Evolutionary conservation across 257 asterid species (phyloP).

Genomic region (Solanum etuberosum): DNA sequence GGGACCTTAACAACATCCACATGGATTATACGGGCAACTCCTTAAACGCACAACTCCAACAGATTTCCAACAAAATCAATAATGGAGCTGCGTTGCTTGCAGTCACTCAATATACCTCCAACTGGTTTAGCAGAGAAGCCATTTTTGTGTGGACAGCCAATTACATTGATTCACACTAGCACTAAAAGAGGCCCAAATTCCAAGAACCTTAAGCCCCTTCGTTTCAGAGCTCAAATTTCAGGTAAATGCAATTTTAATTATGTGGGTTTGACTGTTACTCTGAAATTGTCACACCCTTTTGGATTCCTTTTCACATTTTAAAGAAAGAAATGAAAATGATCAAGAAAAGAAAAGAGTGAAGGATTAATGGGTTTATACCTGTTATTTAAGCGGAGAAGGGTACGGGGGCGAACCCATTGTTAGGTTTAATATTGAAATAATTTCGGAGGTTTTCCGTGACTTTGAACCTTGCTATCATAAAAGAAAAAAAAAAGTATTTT

Average conservation of each 20-base stretch:
- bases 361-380: not conserved
- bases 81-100: constrained; percentile 49
- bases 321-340: not conserved
- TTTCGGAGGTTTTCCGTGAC: not conserved
- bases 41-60: not conserved
- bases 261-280: not conserved
- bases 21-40: not conserved
- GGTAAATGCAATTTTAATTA: constrained; percentile 20
- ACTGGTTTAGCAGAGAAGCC: constrained; percentile 32
- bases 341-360: not conserved
- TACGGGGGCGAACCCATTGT: not conserved
- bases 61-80: not conserved
- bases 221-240: constrained; percentile 39
- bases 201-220: constrained; percentile 21
- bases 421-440: not conserved
- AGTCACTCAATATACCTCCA: constrained; percentile 39
- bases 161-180: constrained; percentile 9
- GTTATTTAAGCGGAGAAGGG: not conserved
- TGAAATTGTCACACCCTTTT: not conserved
- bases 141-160: constrained; percentile 29
- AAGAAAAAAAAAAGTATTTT: not conserved
- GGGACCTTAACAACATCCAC: not conserved
- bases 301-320: not conserved
- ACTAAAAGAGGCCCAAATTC: constrained; percentile 14
- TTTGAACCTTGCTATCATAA: not conserved